phyloP scores from a whole-genome alignment of 2,329 filamentous ascomycete species.

The Cladophialophora psammophila region DNA sequence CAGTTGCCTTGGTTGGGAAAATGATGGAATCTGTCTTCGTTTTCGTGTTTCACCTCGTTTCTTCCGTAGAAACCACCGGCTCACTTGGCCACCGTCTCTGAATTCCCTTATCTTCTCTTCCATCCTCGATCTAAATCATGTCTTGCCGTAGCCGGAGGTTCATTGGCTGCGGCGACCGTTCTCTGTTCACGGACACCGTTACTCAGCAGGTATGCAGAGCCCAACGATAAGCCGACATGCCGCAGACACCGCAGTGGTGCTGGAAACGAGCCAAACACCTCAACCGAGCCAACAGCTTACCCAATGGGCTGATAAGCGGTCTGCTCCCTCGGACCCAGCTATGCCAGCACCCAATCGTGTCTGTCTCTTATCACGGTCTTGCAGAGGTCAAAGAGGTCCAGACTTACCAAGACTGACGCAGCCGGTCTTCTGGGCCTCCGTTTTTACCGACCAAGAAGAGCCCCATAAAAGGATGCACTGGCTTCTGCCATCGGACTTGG shows the following conservation, averaged over 20 bases:
- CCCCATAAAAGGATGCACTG: conserved; percentile 13
- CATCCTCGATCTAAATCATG: not conserved
- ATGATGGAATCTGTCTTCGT: not conserved
- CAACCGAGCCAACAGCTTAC: conserved; percentile 12
- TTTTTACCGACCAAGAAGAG: conserved; percentile 2
- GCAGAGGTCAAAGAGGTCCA: conserved; percentile 21
- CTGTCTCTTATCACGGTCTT: conserved; percentile 14
- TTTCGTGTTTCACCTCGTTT: not conserved
- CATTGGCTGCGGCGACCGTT: not conserved
- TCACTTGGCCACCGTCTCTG: not conserved
- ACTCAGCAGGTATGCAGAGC: not conserved
- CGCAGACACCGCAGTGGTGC: not conserved
- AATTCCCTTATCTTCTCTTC: not conserved
- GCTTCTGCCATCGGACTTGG: not conserved
- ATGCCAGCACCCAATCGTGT: conserved; percentile 7
- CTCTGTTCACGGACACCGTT: not conserved
- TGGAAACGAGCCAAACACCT: conserved; percentile 16
- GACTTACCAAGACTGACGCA: conserved; percentile 11
- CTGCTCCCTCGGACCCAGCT: not conserved
- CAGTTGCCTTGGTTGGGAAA: not conserved
- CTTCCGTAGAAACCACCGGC: not conserved
- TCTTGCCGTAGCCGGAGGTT: not conserved
- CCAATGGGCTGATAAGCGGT: conserved; percentile 21
- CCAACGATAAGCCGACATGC: conserved; percentile 12
- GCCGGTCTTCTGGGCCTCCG: conserved; percentile 3